Percentiles rank a stretch among this genome's conserved stretches.
These are phyloP conservation scores for Pisolithus tinctorius DNA, from an alignment of 768 basidiomycete species.

Conservation along the genomic window DNA sequence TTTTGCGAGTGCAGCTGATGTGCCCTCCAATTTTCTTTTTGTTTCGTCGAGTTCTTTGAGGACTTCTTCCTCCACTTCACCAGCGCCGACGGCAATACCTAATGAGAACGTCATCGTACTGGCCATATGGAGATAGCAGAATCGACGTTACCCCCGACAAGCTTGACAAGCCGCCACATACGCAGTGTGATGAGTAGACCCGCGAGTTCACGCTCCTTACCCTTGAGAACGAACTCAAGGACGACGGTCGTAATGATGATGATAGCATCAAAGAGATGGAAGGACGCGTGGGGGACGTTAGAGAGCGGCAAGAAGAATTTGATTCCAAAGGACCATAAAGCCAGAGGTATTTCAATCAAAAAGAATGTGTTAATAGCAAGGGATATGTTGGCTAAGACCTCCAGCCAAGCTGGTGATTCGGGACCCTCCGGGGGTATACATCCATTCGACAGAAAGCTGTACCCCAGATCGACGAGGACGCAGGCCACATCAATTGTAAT, in stretches of 20 bases:
- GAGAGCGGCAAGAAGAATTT: slow-evolving; percentile 57
- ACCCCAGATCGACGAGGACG: slow-evolving; percentile 67
- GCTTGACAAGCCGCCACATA: slow-evolving; percentile 74
- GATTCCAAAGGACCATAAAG: slow-evolving; percentile 60
- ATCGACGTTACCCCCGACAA: slow-evolving; percentile 47
- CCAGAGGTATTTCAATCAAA: slow-evolving; percentile 69
- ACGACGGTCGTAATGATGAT: slow-evolving; percentile 70
- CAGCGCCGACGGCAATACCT: slow-evolving; percentile 75
- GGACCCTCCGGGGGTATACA: slow-evolving; percentile 39
- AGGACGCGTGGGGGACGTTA: slow-evolving; percentile 42
- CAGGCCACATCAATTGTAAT: slow-evolving; percentile 60
- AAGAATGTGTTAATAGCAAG: slow-evolving; percentile 66
- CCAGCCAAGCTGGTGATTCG: slow-evolving; percentile 54
- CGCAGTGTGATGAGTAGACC: slow-evolving; percentile 66
- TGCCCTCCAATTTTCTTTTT: slow-evolving; percentile 40
- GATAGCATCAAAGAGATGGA: slow-evolving; percentile 72
- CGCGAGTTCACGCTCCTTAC: slow-evolving; percentile 64
- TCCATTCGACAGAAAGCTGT: slow-evolving; percentile 51
- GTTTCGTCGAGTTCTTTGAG: slow-evolving; percentile 43
- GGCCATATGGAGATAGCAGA: not conserved
- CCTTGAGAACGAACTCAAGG: slow-evolving; percentile 62
- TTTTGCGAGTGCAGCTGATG: slow-evolving; percentile 36
- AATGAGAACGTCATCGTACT: slow-evolving; percentile 2
- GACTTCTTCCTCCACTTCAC: slow-evolving; percentile 57
- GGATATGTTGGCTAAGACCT: slow-evolving; percentile 54